Percentiles rank a stretch among this genome's conserved stretches.
phyloP scores from a whole-genome alignment of 768 basidiomycete species.

The Holtermanniella nyarrowii region DNA sequence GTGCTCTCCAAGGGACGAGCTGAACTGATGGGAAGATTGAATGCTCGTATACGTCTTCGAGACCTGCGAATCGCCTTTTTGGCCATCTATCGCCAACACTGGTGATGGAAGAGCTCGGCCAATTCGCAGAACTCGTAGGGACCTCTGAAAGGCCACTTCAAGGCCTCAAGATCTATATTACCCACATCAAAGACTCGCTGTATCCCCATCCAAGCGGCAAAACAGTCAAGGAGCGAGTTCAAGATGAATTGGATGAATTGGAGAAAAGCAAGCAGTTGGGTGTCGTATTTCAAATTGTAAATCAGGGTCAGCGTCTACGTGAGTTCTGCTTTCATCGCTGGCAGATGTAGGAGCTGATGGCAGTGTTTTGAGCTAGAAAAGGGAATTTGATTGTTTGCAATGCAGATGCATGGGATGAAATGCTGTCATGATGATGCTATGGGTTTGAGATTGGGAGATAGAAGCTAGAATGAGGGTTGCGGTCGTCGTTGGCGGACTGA shows the following conservation, averaged over 20 bases:
- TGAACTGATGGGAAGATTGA: conserved; percentile 46
- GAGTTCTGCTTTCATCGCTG: conserved; percentile 35
- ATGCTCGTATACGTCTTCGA: conserved; percentile 73
- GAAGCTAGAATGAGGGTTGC: not conserved
- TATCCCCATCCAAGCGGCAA: conserved; percentile 41
- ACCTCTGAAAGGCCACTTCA: conserved; percentile 13
- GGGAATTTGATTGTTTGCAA: not conserved
- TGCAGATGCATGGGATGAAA: no score
- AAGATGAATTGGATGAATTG: conserved; percentile 58
- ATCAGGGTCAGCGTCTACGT: conserved; percentile 76
- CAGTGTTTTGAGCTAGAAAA: not conserved
- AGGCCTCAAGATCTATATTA: conserved; percentile 54
- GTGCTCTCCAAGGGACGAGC: conserved; percentile 8
- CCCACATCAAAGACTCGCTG: conserved; percentile 75
- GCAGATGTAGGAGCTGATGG: no score
- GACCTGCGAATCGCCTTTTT: conserved; percentile 58
- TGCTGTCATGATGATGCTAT: no score
- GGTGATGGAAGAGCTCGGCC: conserved; percentile 60
- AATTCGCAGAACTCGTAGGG: conserved; percentile 42
- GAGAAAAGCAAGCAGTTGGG: conserved; percentile 58
- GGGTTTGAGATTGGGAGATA: no score
- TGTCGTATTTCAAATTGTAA: conserved; percentile 57
- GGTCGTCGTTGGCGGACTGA: not conserved
- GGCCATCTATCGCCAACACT: conserved; percentile 81
- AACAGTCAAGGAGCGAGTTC: conserved; percentile 57